Evolutionary conservation across 805 yeast species (phyloP), one percentile per base, ranked within the genome.

Genomic region (Metschnikowia shivogae): DNA sequence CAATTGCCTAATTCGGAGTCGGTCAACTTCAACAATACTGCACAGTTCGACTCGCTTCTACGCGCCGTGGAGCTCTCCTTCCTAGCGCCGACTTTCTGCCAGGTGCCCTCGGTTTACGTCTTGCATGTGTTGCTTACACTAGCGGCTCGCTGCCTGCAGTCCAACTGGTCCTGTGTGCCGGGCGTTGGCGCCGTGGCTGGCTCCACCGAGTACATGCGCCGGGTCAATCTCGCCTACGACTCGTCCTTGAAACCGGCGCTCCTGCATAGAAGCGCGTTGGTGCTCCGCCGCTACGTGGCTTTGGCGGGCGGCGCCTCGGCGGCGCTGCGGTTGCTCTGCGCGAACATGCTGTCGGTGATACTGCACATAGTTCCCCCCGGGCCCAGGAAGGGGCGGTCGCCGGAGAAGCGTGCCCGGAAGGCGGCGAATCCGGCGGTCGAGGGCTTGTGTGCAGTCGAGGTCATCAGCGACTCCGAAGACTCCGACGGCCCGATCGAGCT

Each of bases 51-150:
- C 43, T 55, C 53, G 29, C 50, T 67, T 28, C 55, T 67, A 26
- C 49, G 48, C 13, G 60, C 58, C 37, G 45, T 63, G 29, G 72
- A 67, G 38, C 30, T 43, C 13, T 42, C 57, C 11, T 45, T 56
- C 13, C 29, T 14, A 3, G 34, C 42, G 22, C 42, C 33, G 9
- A 43, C 19, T 31, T 57, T 44, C 42, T 36, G 34, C 29, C 45
- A 38, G 8, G 52, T 60, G n/a, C 72, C 72, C 4, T 59, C 68
- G 3, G 36, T 44, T 7, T 48, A 56, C 37, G 43, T 64, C 9
- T 46, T 67, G 13, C 59, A 65, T 6, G 50, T 70, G 6, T 43
- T 70, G 19, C 43, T 68, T 26, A 67, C 74, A 2, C 43, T 70
- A 27, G 63, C 66, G 1, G 52, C 66, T 0, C 53, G 72, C 32